Evolutionary conservation across 805 yeast genomes (phyloP).

Genomic region (Sugiyamaella floridensis): DNA sequence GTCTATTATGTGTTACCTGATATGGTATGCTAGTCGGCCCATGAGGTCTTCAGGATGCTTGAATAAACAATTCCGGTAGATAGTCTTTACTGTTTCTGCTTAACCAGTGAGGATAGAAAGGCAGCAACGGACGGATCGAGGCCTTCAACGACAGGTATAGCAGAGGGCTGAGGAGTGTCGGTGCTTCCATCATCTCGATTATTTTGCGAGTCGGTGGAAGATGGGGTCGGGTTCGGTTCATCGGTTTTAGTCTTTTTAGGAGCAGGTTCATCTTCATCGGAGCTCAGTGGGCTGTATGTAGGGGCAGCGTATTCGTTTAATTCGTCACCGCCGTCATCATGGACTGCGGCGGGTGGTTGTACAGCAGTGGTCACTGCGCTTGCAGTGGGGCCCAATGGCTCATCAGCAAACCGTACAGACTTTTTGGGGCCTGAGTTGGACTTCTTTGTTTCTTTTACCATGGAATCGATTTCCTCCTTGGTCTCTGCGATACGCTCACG

Average conservation of each 20-base stretch:
- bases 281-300: conserved; percentile 20
- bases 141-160: conserved; percentile 39
- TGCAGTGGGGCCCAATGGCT: background rate
- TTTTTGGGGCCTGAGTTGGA: background rate
- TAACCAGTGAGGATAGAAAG: conserved; percentile 45
- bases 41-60: background rate
- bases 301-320: conserved; percentile 18
- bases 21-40: background rate
- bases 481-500: conserved; percentile 20
- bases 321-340: background rate
- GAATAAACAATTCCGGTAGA: background rate
- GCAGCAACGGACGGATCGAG: conserved; percentile 43
- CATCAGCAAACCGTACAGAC: background rate
- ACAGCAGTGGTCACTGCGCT: conserved; percentile 1
- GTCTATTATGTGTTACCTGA: too few species aligned
- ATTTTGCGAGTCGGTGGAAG: too few species aligned
- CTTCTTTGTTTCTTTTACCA: conserved; percentile 8
- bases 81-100: conserved; percentile 16
- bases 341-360: background rate
- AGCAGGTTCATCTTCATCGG: conserved; percentile 39
- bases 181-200: conserved; percentile 19
- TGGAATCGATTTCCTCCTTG: conserved; percentile 15
- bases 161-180: background rate
- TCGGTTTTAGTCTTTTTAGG: conserved; percentile 27
- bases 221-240: conserved; percentile 23